These are phyloP conservation scores for Epichloe gansuensis DNA, from an alignment of 2,329 filamentous ascomycete genomes.

Conservation along the genomic window DNA sequence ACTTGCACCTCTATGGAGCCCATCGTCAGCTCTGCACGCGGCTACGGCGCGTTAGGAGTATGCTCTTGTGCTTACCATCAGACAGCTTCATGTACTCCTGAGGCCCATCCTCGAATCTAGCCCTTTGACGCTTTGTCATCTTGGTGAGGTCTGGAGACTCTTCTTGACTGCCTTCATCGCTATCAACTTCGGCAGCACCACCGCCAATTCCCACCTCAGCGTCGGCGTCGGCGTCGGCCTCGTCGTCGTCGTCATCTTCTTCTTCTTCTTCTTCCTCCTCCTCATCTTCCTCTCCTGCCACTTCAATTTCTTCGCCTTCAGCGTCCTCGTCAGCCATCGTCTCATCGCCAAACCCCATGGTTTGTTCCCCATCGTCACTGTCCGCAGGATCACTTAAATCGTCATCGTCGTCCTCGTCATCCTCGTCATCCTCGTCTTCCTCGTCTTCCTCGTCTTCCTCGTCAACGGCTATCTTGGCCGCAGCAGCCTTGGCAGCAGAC, in stretches of 20 bases:
- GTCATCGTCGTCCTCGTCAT: constrained; percentile 41
- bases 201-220: constrained; percentile 27
- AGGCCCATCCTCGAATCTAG: constrained; percentile 43
- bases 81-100: constrained; percentile 48
- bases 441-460: constrained; percentile 37
- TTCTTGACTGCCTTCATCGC: constrained; percentile 34
- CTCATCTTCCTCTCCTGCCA: constrained; percentile 30
- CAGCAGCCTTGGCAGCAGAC: constrained; percentile 20
- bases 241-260: constrained; percentile 25
- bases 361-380: constrained; percentile 31
- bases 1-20: constrained; percentile 45
- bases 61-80: constrained; percentile 33
- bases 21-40: not conserved
- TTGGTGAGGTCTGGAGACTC: constrained; percentile 44
- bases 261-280: constrained; percentile 29
- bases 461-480: constrained; percentile 22
- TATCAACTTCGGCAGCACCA: constrained; percentile 26
- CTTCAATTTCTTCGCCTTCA: constrained; percentile 33
- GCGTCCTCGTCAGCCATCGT: constrained; percentile 36
- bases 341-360: constrained; percentile 29
- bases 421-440: constrained; percentile 35
- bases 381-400: constrained; percentile 43
- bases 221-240: constrained; percentile 26
- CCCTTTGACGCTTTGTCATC: constrained; percentile 49
- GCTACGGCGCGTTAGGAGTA: not conserved